Base-by-base conservation (phyloP, 2,329 filamentous ascomycete species). In the Dactylella cylindrospora region DNA sequence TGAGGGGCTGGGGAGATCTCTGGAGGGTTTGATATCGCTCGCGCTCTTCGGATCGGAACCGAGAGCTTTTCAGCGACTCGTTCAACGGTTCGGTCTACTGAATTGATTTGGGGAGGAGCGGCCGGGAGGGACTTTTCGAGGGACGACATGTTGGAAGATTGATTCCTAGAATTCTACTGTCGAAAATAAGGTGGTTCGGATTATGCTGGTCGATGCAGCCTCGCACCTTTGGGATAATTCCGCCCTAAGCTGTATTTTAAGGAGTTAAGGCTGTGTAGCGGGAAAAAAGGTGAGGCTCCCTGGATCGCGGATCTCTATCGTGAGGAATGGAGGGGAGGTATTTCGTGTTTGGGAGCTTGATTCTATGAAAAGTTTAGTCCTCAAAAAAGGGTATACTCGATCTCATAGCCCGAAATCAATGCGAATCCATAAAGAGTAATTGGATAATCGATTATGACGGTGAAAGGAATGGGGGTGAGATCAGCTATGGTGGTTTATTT, bases 1-100 rank as follows among this genome's bases (percentile, higher is more conserved):
- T 70, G 45, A 69, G 72, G 15, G 72, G 73, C 44, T 76, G 78
- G 51, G 9, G 51, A 49, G 19, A 55, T 57, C 36, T 64, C 59
- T 26, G 59, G 59, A 9, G 59, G 59, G 28, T 64, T 64, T 15
- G 59, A 64, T 39, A 64, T 64, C 26, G 59, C 59, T 50, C 59
- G 59, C 41, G 59, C 59, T 38, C 59, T 44, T 38, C 59, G 52
- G 20, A 64, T 64, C 10, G 59, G 59, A 15, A 64, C 44, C 36
- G 59, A 23, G 36, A 64, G 59, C 17, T 51, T 47, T 45, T 64
- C 59, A 28, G 59, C 57, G 41, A 62, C 49, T 53, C 49, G 51
- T 43, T 62, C 57, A 44, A 62, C 57, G 32, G 57, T 62, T 41
- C 57, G 57, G 49, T 62, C 57, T 13, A 62, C 57, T n/a, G n/a